phyloP scores from a whole-genome alignment of 345 rosid genomes.

The Pelargonium nanum region DNA sequence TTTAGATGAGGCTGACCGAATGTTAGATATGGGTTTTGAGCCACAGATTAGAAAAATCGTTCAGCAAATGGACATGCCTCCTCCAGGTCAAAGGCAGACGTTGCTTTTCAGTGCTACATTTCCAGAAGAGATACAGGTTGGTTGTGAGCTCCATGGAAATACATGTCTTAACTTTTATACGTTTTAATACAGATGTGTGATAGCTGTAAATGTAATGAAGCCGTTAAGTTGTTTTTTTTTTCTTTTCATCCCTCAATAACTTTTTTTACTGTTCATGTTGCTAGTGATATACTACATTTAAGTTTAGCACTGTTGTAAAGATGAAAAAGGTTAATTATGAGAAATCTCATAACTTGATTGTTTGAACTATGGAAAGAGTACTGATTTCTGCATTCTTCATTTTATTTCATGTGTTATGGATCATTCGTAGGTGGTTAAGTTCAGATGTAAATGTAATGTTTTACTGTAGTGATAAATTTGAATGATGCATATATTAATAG shows the following conservation, averaged over 20 bases:
- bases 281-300: not conserved
- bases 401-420: not conserved
- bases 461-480: too few species aligned
- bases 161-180: not conserved
- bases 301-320: not conserved
- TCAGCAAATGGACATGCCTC: conserved; percentile 44
- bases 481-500: too few species aligned
- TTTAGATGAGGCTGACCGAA: conserved; percentile 48
- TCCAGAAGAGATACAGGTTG: conserved; percentile 44
- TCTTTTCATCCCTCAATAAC: not conserved
- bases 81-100: conserved; percentile 40
- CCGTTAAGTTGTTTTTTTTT: too few species aligned
- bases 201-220: not conserved
- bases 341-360: not conserved
- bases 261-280: not conserved
- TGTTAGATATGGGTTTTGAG: conserved; percentile 62
- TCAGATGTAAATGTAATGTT: too few species aligned
- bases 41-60: conserved; percentile 49
- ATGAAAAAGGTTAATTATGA: not conserved
- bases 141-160: not conserved
- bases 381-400: not conserved
- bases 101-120: conserved; percentile 54
- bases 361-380: not conserved
- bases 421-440: not conserved
- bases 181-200: not conserved